Evolutionary conservation across 2,329 filamentous ascomycete genomes (phyloP).

Genomic region (Colletotrichum tabaci): DNA sequence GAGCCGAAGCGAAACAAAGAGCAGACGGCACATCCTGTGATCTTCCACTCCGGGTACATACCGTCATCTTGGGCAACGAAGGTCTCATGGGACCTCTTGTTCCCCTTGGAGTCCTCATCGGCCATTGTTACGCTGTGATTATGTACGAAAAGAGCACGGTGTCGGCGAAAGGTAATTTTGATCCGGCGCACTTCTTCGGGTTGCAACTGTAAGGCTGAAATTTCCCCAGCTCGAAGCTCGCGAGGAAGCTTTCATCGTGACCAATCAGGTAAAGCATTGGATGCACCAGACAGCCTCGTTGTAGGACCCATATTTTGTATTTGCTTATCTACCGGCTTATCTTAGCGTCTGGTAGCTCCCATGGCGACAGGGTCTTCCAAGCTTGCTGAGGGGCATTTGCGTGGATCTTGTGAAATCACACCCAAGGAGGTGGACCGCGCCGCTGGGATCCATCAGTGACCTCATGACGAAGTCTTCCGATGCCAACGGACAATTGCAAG

Average conservation of each 20-base stretch:
- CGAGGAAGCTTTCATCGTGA: slow-evolving; percentile 15
- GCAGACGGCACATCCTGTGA: background rate
- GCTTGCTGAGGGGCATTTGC: slow-evolving; percentile 8
- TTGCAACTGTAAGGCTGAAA: slow-evolving; percentile 33
- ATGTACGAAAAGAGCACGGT: too few relatives aligned
- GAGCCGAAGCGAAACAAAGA: background rate
- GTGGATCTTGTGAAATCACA: slow-evolving; percentile 29
- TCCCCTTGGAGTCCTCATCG: slow-evolving; percentile 54
- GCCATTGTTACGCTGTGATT: slow-evolving; percentile 48
- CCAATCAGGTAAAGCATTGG: slow-evolving; percentile 27
- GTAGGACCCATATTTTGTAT: slow-evolving; percentile 3
- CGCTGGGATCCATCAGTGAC: slow-evolving; percentile 39
- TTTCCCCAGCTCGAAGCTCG: slow-evolving; percentile 9
- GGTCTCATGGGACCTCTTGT: slow-evolving; percentile 71
- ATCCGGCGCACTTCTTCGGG: background rate
- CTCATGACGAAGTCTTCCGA: slow-evolving; percentile 36
- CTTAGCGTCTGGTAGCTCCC: slow-evolving; percentile 26
- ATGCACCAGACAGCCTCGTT: slow-evolving; percentile 27
- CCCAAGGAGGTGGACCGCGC: slow-evolving; percentile 18
- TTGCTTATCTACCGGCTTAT: slow-evolving; percentile 3
- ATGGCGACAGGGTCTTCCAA: slow-evolving; percentile 8
- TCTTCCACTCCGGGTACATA: slow-evolving; percentile 44
- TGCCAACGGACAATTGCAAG: slow-evolving; percentile 28
- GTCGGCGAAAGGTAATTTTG: background rate
- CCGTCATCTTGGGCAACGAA: slow-evolving; percentile 64